A percentile compares a stretch with the other conserved stretches of the same genome.
These are phyloP conservation scores for Leccinum arenicola DNA, from an alignment of 768 basidiomycete genomes.

Conservation along the genomic window DNA sequence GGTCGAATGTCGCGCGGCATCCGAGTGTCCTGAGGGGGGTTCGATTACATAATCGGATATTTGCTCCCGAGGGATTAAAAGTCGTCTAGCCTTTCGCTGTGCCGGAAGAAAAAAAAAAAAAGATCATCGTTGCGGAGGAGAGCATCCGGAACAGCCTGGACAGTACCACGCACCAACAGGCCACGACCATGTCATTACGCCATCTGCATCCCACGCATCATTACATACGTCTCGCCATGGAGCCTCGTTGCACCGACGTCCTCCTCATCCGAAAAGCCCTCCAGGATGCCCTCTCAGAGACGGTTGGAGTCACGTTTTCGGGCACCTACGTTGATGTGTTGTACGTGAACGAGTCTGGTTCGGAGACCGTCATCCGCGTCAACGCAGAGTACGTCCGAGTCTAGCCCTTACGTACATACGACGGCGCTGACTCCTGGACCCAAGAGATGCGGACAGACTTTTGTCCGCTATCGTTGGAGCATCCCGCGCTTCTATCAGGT, in stretches of 20 bases:
- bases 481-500: conserved; percentile 25
- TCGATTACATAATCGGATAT: conserved; percentile 22
- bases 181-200: conserved; percentile 13
- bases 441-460: conserved; percentile 24
- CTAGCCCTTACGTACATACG: neutral
- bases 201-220: conserved; percentile 22
- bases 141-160: neutral
- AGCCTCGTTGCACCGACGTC: conserved; percentile 34
- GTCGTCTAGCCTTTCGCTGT: neutral
- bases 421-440: neutral
- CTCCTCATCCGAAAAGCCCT: conserved; percentile 51
- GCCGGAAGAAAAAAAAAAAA: neutral
- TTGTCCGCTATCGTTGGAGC: conserved; percentile 26
- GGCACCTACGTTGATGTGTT: conserved; percentile 58
- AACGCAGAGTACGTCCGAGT: conserved; percentile 15
- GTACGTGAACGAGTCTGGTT: conserved; percentile 37
- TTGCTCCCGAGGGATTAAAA: neutral
- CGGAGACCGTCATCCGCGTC: conserved; percentile 25
- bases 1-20: conserved; percentile 14
- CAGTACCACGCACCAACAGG: neutral
- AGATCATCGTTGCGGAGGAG: neutral
- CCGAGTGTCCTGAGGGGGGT: conserved; percentile 2
- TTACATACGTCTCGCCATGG: conserved; percentile 24
- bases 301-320: conserved; percentile 53
- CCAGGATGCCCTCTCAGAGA: conserved; percentile 51